Conservation (phyloP, 176 grass and related monocot genomes). For the Elaeis guineensis region DNA sequence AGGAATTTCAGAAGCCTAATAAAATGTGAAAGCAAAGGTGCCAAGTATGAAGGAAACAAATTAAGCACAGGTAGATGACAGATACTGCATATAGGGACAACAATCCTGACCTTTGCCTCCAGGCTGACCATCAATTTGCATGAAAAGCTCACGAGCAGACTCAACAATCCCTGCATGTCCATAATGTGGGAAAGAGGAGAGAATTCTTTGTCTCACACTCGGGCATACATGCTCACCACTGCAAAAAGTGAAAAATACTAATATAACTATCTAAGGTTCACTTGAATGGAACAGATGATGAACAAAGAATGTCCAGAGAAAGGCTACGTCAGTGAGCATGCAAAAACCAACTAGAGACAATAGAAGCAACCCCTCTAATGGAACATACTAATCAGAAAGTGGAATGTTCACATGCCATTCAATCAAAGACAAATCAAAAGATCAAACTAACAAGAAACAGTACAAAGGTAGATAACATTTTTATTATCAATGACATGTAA, state of each 20-base stretch:
- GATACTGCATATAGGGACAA: no score
- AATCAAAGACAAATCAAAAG: no score
- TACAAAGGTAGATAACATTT: no score
- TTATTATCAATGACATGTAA: no score
- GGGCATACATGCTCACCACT: conserved; percentile 53
- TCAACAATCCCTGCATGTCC: conserved; percentile 90
- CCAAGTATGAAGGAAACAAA: background rate
- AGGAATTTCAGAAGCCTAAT: background rate
- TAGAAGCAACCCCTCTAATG: no score
- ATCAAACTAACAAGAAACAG: no score
- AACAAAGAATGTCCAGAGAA: background rate
- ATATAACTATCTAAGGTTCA: background rate
- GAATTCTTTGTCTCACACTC: conserved; percentile 54
- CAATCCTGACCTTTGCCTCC: conserved; percentile 32
- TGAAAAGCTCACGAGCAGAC: conserved; percentile 83
- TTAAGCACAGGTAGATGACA: no score
- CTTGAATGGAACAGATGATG: background rate
- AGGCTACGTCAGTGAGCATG: background rate
- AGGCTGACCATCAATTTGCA: conserved; percentile 64
- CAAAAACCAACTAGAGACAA: background rate
- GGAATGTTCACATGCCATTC: no score
- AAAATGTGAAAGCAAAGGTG: conserved; percentile 3
- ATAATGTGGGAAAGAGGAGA: conserved; percentile 89
- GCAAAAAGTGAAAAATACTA: conserved; percentile 21
- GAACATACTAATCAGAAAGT: no score